These are phyloP conservation scores for Lachancea sp. DNA, from an alignment of 805 yeast species.

Conservation along the genomic window DNA sequence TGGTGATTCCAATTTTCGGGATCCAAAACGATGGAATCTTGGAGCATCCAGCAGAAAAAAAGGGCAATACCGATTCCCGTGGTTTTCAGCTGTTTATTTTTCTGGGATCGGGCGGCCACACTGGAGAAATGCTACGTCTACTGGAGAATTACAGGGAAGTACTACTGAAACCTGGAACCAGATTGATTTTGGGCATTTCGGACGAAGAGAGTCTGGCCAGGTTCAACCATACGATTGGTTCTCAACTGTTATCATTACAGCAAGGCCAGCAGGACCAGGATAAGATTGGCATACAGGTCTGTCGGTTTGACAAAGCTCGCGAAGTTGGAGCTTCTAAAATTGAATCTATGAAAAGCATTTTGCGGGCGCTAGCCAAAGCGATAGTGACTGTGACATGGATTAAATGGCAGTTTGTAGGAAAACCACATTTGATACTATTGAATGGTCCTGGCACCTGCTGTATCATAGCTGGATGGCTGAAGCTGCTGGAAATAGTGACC, in stretches of 20 bases:
- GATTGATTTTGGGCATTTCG: constrained; percentile 31
- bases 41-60: not conserved
- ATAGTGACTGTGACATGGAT: constrained; percentile 16
- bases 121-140: constrained; percentile 88
- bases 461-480: constrained; percentile 27
- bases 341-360: constrained; percentile 31
- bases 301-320: constrained; percentile 30
- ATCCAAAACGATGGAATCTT: not conserved
- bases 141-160: constrained; percentile 37
- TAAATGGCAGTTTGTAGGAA: constrained; percentile 15
- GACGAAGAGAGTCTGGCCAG: constrained; percentile 34
- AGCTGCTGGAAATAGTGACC: constrained; percentile 20
- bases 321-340: constrained; percentile 36
- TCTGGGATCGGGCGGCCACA: constrained; percentile 96
- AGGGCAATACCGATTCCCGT: not conserved
- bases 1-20: constrained; percentile 11
- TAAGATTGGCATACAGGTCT: constrained; percentile 15
- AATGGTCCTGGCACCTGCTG: constrained; percentile 37
- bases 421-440: constrained; percentile 31
- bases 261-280: too few species aligned
- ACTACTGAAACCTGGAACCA: constrained; percentile 43
- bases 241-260: too few species aligned
- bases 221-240: constrained; percentile 30
- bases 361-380: constrained; percentile 29
- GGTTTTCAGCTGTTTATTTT: constrained; percentile 41